These are phyloP conservation scores for Fistulinella cinereoalba DNA, from an alignment of 1,284 basidiomycete genomes.

Conservation along the genomic window DNA sequence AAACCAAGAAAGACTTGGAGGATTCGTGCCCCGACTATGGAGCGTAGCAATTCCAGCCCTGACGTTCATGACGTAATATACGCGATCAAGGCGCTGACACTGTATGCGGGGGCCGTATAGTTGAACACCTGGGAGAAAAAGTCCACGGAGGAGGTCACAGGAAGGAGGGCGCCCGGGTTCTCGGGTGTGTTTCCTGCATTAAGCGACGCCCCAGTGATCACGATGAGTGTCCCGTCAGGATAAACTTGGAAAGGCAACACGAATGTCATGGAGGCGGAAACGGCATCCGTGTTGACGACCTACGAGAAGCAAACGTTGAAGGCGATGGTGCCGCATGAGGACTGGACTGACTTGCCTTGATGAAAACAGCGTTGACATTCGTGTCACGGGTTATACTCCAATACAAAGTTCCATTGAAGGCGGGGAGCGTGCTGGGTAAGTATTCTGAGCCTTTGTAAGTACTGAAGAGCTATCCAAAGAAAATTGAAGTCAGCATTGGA, in stretches of 20 bases:
- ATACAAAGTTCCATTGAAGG: slow-evolving; percentile 45
- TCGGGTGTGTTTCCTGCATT: slow-evolving; percentile 55
- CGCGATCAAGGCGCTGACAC: slow-evolving; percentile 49
- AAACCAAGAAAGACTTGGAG: too few relatives aligned
- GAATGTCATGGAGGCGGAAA: slow-evolving; percentile 46
- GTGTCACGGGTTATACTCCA: slow-evolving; percentile 58
- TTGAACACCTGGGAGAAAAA: slow-evolving; percentile 46
- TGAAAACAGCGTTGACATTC: slow-evolving; percentile 43
- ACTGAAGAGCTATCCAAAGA: slow-evolving; percentile 52
- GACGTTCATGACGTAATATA: too few relatives aligned
- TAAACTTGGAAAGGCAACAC: slow-evolving; percentile 54
- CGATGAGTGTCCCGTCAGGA: slow-evolving; percentile 40
- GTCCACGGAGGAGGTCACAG: slow-evolving; percentile 32
- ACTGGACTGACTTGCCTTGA: slow-evolving; percentile 45
- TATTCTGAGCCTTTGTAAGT: slow-evolving; percentile 59
- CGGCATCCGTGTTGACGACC: slow-evolving; percentile 51
- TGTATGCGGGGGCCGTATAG: slow-evolving; percentile 58
- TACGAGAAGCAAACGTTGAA: slow-evolving; percentile 20
- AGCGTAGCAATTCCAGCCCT: too few relatives aligned
- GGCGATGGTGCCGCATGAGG: too few relatives aligned
- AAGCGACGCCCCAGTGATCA: slow-evolving; percentile 44
- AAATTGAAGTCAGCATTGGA: slow-evolving; percentile 3
- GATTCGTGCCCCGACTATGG: too few relatives aligned
- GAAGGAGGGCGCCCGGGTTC: slow-evolving; percentile 44
- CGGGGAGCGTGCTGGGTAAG: slow-evolving; percentile 60